Conservation (phyloP, 352 stramenopile species). For the Thraustotheca clavata region DNA sequence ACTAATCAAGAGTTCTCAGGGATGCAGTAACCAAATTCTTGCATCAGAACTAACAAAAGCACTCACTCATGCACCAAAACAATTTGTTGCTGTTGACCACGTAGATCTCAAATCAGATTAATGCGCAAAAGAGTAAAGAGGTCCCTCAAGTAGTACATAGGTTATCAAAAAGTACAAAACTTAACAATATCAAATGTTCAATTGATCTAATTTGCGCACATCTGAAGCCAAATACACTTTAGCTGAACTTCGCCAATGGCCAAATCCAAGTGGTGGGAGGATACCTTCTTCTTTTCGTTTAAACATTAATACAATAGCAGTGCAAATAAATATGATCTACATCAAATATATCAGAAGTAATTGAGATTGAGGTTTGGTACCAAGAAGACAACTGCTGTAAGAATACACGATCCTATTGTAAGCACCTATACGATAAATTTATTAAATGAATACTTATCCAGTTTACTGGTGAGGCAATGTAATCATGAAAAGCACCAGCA, state of each 20-base stretch:
- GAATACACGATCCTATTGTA: background rate
- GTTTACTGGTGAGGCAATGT: background rate
- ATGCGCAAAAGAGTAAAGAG: background rate
- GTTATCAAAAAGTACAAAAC: background rate
- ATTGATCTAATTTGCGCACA: constrained; percentile 1
- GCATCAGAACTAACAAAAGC: background rate
- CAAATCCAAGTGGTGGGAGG: constrained; percentile 45
- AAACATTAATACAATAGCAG: constrained; percentile 52
- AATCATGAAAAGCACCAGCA: constrained; percentile 1
- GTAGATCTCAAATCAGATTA: constrained; percentile 13
- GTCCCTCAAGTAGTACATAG: background rate
- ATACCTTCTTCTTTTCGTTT: constrained; percentile 68
- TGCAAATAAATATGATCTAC: constrained; percentile 41
- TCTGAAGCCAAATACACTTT: constrained; percentile 12
- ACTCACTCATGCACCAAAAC: background rate
- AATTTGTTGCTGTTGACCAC: background rate
- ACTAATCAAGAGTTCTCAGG: background rate
- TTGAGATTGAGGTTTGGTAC: background rate
- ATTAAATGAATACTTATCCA: background rate
- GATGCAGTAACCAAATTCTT: background rate
- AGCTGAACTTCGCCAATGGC: constrained; percentile 9
- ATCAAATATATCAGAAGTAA: background rate
- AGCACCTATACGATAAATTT: background rate
- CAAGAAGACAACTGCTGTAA: background rate
- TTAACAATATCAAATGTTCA: constrained; percentile 1